Conservation (phyloP, 2,329 filamentous ascomycete species). For the Colletotrichum tofieldiae region DNA sequence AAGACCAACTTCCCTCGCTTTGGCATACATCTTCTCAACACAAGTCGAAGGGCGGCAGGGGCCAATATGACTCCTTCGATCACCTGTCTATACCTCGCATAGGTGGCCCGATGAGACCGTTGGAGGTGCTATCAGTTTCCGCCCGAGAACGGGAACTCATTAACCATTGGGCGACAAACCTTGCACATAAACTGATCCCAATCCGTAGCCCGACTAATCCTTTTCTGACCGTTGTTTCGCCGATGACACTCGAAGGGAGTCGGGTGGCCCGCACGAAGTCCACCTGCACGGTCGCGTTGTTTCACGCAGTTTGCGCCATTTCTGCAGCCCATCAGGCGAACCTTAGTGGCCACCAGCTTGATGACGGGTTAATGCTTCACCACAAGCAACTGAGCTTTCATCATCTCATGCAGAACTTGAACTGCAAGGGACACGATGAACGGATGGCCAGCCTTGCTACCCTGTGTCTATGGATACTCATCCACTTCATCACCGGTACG, state of each 20-base stretch:
- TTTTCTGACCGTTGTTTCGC: constrained; percentile 12
- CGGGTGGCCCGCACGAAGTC: constrained; percentile 7
- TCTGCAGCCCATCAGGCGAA: constrained; percentile 24
- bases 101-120: background rate
- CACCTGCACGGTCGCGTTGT: constrained; percentile 20
- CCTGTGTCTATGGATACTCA: constrained; percentile 24
- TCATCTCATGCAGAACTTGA: constrained; percentile 27
- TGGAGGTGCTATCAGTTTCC: background rate
- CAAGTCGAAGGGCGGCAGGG: background rate
- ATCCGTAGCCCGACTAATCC: constrained; percentile 21
- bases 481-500: constrained; percentile 29
- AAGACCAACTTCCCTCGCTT: background rate
- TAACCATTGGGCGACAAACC: constrained; percentile 34
- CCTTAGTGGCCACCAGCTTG: background rate
- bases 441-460: constrained; percentile 25
- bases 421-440: constrained; percentile 6
- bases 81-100: background rate
- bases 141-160: constrained; percentile 15
- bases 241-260: constrained; percentile 25
- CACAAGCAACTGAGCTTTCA: constrained; percentile 22
- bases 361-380: background rate
- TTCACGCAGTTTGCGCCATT: constrained; percentile 32
- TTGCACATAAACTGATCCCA: constrained; percentile 22
- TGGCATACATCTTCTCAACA: background rate
- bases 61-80: background rate